phyloP scores from a whole-genome alignment of 2,329 filamentous ascomycete species.

The Fusarium burgessii region DNA sequence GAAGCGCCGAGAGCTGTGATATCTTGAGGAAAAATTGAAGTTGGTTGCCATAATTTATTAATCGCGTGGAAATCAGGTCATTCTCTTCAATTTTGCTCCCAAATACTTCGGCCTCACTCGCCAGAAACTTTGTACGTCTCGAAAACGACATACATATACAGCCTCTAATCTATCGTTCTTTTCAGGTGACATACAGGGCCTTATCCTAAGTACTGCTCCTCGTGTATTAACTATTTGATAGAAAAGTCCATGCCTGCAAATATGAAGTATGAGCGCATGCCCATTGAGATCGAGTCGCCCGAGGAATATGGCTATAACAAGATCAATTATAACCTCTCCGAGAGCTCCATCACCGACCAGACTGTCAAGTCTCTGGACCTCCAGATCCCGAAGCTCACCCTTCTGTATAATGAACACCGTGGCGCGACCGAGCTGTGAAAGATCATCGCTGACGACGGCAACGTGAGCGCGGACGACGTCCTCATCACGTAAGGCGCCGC shows the following conservation, averaged over 20 bases:
- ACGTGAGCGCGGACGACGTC: not conserved
- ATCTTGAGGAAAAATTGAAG: too few relatives aligned
- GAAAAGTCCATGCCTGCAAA: not conserved
- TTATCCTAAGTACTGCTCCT: too few relatives aligned
- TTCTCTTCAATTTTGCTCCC: not conserved
- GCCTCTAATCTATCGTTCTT: too few relatives aligned
- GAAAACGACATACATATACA: too few relatives aligned
- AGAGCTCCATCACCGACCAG: not conserved
- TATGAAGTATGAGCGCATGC: constrained; percentile 11
- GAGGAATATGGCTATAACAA: constrained; percentile 1
- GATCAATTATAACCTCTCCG: constrained; percentile 2
- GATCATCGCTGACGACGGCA: not conserved
- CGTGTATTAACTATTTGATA: too few relatives aligned
- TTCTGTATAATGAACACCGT: not conserved
- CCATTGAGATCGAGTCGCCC: constrained; percentile 4
- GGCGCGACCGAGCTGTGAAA: not conserved
- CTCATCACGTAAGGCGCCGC: not conserved
- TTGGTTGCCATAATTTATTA: too few relatives aligned
- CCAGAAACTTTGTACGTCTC: too few relatives aligned
- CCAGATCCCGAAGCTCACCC: not conserved
- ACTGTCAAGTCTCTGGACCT: not conserved
- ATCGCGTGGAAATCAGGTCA: accelerated
- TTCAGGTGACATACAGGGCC: too few relatives aligned
- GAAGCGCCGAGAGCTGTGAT: not conserved
- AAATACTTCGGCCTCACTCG: too few relatives aligned